A percentile compares a stretch with the other conserved stretches of the same genome.
Conservation (phyloP, 176 grass and related monocot genomes). For the Dendrocalamus sinicus region DNA sequence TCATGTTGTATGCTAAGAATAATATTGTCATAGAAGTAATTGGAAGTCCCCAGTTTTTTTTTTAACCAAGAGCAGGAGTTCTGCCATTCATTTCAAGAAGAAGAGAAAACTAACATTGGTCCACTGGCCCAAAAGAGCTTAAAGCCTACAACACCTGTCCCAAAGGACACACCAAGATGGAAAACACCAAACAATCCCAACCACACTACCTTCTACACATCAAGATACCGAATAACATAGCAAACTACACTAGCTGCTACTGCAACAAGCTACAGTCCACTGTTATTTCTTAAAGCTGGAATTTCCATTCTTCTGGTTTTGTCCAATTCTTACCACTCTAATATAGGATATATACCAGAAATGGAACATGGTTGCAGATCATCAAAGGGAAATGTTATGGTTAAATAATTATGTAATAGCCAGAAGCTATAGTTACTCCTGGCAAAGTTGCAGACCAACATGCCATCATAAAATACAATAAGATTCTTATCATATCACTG, state of each 20-base stretch:
- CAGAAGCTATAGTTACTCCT: background rate
- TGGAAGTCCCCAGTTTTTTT: background rate
- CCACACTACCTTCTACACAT: background rate
- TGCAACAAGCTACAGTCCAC: background rate
- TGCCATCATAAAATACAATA: background rate
- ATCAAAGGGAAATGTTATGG: background rate
- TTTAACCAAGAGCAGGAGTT: too few species aligned
- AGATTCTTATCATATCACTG: background rate
- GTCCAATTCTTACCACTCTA: constrained; percentile 17
- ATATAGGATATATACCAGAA: background rate
- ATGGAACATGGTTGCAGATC: constrained; percentile 19
- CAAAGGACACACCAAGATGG: background rate
- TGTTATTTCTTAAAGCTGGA: background rate
- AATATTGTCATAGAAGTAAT: background rate
- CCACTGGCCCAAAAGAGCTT: background rate
- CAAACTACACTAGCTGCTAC: background rate
- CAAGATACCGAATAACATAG: background rate
- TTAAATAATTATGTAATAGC: background rate
- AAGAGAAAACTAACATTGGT: too few species aligned
- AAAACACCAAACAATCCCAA: background rate
- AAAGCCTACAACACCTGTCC: background rate
- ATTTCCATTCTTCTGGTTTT: constrained; percentile 17
- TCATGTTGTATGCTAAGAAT: constrained; percentile 28
- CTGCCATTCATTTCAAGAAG: too few species aligned
- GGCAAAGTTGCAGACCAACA: constrained; percentile 19